phyloP scores from a whole-genome alignment of 2,329 filamentous ascomycete genomes.

The Stachybotrys chlorohalonatus region DNA sequence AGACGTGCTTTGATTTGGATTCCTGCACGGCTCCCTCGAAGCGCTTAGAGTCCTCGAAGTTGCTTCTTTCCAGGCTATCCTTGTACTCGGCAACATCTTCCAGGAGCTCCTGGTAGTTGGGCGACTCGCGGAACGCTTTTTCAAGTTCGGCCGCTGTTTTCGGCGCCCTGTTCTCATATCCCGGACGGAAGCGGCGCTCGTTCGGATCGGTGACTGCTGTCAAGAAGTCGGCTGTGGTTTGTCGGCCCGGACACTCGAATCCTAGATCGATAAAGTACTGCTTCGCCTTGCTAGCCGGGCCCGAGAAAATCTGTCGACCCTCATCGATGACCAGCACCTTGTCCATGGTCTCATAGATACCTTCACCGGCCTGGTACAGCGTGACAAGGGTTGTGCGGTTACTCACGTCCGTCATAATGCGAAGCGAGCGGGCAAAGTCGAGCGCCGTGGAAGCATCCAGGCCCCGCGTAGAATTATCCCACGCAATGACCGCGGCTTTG shows the following conservation, averaged over 20 bases:
- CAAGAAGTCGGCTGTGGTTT: constrained; percentile 44
- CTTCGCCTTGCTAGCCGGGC: constrained; percentile 50
- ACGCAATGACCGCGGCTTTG: constrained; percentile 64
- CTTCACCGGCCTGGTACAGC: constrained; percentile 33
- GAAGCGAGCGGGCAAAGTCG: constrained; percentile 63
- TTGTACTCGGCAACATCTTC: constrained; percentile 46
- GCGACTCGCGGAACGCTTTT: constrained; percentile 53
- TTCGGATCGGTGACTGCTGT: constrained; percentile 44
- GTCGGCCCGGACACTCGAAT: constrained; percentile 58
- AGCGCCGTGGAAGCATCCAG: constrained; percentile 71
- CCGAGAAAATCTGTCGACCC: constrained; percentile 60
- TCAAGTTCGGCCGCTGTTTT: constrained; percentile 61
- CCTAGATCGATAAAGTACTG: constrained; percentile 60
- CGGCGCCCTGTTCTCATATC: constrained; percentile 54
- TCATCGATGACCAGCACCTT: constrained; percentile 72
- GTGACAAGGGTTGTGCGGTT: constrained; percentile 44
- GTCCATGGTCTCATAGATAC: constrained; percentile 51
- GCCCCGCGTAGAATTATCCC: constrained; percentile 76
- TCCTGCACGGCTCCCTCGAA: constrained; percentile 62
- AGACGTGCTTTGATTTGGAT: constrained; percentile 60
- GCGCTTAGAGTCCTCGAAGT: constrained; percentile 50
- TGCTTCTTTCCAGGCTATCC: constrained; percentile 36
- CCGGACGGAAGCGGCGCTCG: constrained; percentile 58
- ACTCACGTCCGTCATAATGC: constrained; percentile 67
- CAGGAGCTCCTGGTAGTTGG: constrained; percentile 48